Base-by-base conservation (phyloP, 441 rosid species). In the Syzygium malaccense region DNA sequence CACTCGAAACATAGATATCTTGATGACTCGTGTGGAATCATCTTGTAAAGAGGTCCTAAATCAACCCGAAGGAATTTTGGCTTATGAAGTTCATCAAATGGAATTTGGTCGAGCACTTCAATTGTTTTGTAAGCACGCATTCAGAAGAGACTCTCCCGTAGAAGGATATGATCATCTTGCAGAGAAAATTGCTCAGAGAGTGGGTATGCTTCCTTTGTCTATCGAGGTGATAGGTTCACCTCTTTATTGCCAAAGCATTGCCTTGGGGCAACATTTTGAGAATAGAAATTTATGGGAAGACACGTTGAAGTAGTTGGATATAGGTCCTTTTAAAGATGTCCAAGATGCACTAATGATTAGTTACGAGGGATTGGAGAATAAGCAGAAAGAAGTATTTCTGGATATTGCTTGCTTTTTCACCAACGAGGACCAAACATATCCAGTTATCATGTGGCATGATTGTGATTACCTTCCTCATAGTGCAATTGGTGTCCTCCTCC, bases 161-260 rank as follows among this genome's bases (percentile, higher is more conserved):
- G n/a, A 71, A 0, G 80, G n/a, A 71, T 71, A 71, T 71, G 83
- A 20, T 71, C 1, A 5, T 71, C 83, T 71, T 20, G n/a, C 51
- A 6, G 1, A 23, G 28, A 23, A 1, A 20, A 37, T 71, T 71
- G n/a, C 37, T 0, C 1, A 0, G 11, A 11, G 1, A 1, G 17
- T 37, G 17, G 18, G 5, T 3, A 3, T 6, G 83, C 83, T 37
- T 71, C 83, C 83, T 37, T 71, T 71, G 49, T 26, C 5, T 20
- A 0, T 71, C 0, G 1, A 37, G 80, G 80, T 71, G 80, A 71
- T 37, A 20, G 49, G 8, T 71, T 37, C 80, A 37, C 11, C 49
- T 71, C 49, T 71, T 20, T 71, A 37, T 37, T 71, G 49, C 80
- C 8, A 20, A 0, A 0, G 9, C 49, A 20, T 37, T 71, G 49